Evolutionary conservation across 495 filamentous ascomycete genomes (phyloP), one percentile per base, ranked within the genome.

Genomic region (Xylona heveae): DNA sequence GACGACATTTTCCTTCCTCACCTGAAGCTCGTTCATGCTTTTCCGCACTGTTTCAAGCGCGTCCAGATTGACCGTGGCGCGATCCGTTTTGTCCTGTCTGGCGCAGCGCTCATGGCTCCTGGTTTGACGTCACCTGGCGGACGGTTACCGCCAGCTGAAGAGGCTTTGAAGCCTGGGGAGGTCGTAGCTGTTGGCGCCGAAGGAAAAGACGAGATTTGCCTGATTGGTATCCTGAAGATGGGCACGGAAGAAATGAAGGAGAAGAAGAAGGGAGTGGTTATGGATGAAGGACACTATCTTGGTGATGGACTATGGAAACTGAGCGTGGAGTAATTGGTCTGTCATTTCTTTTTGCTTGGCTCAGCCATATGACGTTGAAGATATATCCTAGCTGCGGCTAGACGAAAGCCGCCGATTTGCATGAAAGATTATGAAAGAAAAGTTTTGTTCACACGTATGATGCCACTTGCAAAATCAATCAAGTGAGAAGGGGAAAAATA

Each of bases 221-320:
- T 90, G 28, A 74, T 97, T 18, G 88, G 88, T 2, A 51, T 73
- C 47, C 48, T 95, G 57, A 78, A 74, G 56, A 73, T 78, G 61
- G 76, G 82, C 8, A 94, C 88, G 0, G 71, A 77, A 61, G 81
- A 94, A 52, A 78, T 90, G 41, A 92, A 80, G 66, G 73, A 66
- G 44, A 80, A 85, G 57, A 78, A 78, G 39, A 93, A 91, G 58
- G 90, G 83, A 1, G 74, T 82, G 21, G 88, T 78, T 15, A 76
- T 94, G 44, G 88, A 97, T 61, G 69, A 74, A 38, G 78, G 76
- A 31, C 85, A 94, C 69, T 94, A 71, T 61, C 48, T 94, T 28
- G 88, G 90, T 5, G 88, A 97, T 68, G 88, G 85, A 33, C 51
- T 97, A 39, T 97, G 88, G 88, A 73, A 57, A 55, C 52, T 90